Evolutionary conservation across 1,284 basidiomycete species (phyloP), one percentile per base, ranked within the genome.

Genomic region (Puccinia coronata): DNA sequence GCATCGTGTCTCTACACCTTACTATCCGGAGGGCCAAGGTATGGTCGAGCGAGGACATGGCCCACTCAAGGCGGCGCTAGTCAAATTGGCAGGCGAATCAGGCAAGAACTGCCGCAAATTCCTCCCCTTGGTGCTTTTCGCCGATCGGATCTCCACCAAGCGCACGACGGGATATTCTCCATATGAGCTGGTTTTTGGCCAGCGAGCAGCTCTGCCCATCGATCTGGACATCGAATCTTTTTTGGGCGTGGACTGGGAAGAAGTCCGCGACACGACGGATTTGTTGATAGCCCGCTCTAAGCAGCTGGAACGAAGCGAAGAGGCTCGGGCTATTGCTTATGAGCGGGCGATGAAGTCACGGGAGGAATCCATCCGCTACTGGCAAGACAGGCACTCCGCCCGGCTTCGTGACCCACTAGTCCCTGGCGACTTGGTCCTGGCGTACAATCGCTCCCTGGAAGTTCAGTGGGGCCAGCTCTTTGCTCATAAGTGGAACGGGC

Each of bases 391-490:
- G 12, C 41, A 20, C n/a, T 12, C 74, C 0, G 2, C 28, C 18
- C 5, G 47, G 3, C 25, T 63, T 4, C 18, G 57, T n/a, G 39
- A 69, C 16, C 47, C 63, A 0, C 14, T 78, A 5, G 14, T 0
- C 2, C 39, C 28, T 14, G 75, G 75, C 8, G 61, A 67, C 23
- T 34, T 77, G 61, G 75, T 77, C 0, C 28, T 77, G 20, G n/a
- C 53, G 25, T 65, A 77, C 20, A 77, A 65, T n/a, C n/a, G 47
- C 14, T 20, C 23, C 51, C 49, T 77, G 5, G 61, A 77, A 53
- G 16, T 34, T 28, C 59, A 77, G 53, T 53, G 75, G 75, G 61
- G 75, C 5, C 49, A 65, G 47, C 28, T 77, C 1, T 77, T 77
- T 53, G 11, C 57, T 12, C 51, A 77, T 16, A 18, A 43, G 0